Percentiles rank a stretch among this genome's conserved stretches.
Evolutionary conservation across 495 filamentous ascomycete genomes (phyloP).

Genomic region (Penicillium manginii): DNA sequence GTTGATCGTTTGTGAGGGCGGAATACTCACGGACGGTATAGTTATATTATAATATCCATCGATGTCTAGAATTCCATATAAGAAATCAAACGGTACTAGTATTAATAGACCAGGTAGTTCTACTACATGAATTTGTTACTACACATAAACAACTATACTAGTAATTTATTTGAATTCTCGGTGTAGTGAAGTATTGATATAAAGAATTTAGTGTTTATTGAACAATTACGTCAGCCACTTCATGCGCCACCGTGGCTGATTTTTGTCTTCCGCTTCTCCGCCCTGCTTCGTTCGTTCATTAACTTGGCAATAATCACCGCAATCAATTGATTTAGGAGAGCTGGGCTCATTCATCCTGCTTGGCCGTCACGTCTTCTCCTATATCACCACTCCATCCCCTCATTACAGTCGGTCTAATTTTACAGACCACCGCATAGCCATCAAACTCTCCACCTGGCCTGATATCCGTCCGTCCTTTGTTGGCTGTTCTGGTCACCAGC

Average conservation of each 20-base stretch:
- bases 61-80: no score
- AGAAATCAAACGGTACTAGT: no score
- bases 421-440: not conserved
- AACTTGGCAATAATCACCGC: not conserved
- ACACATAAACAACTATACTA: no score
- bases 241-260: constrained; percentile 19
- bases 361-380: no score
- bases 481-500: not conserved
- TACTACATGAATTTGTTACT: no score
- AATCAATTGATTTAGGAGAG: not conserved
- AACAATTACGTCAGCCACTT: constrained; percentile 1
- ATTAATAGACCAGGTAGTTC: no score
- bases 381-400: not conserved
- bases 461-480: not conserved
- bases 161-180: no score
- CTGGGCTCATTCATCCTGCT: not conserved
- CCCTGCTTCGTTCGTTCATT: constrained; percentile 1
- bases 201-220: not conserved
- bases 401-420: not conserved
- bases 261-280: constrained; percentile 18
- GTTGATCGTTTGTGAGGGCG: no score
- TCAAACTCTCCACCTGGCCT: not conserved
- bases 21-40: no score
- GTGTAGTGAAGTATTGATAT: not conserved
- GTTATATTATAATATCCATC: no score